These are phyloP conservation scores for Xylaria flabelliformis DNA, from an alignment of 495 filamentous ascomycete genomes.

Conservation along the genomic window DNA sequence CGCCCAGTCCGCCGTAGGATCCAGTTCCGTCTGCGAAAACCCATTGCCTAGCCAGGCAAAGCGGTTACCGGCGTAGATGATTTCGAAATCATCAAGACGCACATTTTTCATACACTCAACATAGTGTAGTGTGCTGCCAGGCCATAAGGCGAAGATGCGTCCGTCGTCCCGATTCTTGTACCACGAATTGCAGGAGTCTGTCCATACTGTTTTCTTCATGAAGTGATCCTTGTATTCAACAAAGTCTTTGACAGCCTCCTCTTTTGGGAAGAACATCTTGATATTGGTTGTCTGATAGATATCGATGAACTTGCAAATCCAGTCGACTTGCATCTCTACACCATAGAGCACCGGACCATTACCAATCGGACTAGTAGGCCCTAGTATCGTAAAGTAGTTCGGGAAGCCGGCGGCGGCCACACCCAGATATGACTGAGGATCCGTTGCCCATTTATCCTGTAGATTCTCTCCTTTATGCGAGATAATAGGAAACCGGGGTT, in stretches of 20 bases:
- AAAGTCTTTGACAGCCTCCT: conserved; percentile 50
- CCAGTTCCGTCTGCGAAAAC: conserved; percentile 34
- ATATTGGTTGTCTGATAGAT: conserved; percentile 56
- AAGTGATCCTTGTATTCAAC: conserved; percentile 50
- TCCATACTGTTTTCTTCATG: conserved; percentile 55
- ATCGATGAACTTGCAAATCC: conserved; percentile 53
- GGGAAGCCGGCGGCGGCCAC: conserved; percentile 62
- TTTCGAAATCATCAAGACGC: conserved; percentile 59
- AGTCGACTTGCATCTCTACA: conserved; percentile 36
- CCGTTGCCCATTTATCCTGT: conserved; percentile 55
- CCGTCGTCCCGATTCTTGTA: conserved; percentile 55
- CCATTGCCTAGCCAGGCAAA: conserved; percentile 61
- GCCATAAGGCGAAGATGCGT: conserved; percentile 53
- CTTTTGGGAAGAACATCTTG: conserved; percentile 51
- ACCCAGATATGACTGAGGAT: conserved; percentile 60
- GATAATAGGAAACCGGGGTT: conserved; percentile 60
- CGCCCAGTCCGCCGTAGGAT: conserved; percentile 34
- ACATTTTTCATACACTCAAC: conserved; percentile 55
- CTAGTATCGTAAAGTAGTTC: conserved; percentile 58
- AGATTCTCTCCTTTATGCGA: conserved; percentile 52
- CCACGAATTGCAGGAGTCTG: conserved; percentile 54
- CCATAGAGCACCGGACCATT: conserved; percentile 38
- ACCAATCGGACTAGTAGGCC: conserved; percentile 39
- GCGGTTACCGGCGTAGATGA: conserved; percentile 54
- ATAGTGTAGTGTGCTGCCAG: conserved; percentile 57